Evolutionary conservation across 1,284 basidiomycete species (phyloP).

Genomic region (Irpex lacteus): DNA sequence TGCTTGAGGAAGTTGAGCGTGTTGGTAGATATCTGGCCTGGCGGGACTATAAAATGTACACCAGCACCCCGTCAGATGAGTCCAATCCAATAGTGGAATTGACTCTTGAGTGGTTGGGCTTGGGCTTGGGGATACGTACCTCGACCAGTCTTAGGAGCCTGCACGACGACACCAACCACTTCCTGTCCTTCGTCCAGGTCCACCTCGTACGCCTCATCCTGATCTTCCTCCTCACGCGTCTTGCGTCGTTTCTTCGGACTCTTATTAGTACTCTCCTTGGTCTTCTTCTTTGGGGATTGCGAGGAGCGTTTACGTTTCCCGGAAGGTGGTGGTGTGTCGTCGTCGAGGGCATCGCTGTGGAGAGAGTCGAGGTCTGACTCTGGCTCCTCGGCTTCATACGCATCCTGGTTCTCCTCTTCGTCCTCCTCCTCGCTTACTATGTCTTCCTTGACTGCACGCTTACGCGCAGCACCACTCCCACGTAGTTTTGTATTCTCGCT

Average conservation of each 20-base stretch:
- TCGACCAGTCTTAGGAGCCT: constrained; percentile 78
- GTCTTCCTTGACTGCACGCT: no score
- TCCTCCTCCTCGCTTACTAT: constrained; percentile 3
- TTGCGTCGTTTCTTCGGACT: not conserved
- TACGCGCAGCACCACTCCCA: no score
- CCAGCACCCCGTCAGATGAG: not conserved
- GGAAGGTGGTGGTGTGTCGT: constrained; percentile 27
- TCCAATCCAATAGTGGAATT: not conserved
- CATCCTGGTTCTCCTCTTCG: constrained; percentile 1
- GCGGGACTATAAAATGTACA: constrained; percentile 51
- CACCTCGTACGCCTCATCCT: constrained; percentile 38
- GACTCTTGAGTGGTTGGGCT: no score
- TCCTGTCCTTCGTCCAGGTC: constrained; percentile 67
- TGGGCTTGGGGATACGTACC: constrained; percentile 43
- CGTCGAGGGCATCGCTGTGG: constrained; percentile 35
- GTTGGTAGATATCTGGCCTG: constrained; percentile 84
- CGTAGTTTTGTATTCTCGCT: no score
- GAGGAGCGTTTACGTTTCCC: constrained; percentile 36
- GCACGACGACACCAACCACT: constrained; percentile 64
- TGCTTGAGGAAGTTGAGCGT: constrained; percentile 76
- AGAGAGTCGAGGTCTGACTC: constrained; percentile 17
- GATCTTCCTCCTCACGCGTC: constrained; percentile 23
- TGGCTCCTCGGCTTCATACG: constrained; percentile 5
- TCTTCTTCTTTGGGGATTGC: constrained; percentile 23
- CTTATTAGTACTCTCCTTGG: constrained; percentile 25